Conservation (phyloP, 2,329 filamentous ascomycete species). For the Tolypocladium guangdongense region DNA sequence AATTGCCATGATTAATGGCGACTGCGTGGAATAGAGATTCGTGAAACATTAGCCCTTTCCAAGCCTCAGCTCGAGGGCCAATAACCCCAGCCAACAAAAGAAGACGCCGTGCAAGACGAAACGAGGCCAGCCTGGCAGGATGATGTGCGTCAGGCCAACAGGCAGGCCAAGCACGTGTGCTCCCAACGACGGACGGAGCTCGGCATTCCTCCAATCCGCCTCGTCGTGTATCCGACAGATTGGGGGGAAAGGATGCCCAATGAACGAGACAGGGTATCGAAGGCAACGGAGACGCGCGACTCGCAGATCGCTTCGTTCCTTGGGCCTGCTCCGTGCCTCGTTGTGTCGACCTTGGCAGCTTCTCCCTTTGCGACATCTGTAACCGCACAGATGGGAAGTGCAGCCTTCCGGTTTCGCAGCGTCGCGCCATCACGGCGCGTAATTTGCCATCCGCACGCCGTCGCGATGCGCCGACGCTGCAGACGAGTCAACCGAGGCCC, state of each 20-base stretch:
- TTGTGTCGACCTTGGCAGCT: neutral
- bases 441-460: neutral
- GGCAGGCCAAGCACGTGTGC: no score
- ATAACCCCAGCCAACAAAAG: neutral
- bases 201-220: neutral
- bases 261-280: neutral
- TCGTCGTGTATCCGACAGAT: neutral
- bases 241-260: neutral
- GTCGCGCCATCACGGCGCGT: neutral
- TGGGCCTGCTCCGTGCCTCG: neutral
- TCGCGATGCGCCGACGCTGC: neutral
- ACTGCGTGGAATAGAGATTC: neutral
- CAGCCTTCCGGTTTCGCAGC: neutral
- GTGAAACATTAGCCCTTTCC: neutral
- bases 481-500: neutral
- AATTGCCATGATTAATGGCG: neutral
- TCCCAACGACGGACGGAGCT: neutral
- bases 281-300: neutral
- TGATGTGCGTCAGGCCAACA: neutral
- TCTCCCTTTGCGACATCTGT: neutral
- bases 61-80: neutral
- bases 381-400: neutral
- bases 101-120: neutral
- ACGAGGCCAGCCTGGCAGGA: neutral
- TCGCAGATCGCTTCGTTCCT: neutral